Evolutionary conservation across 1,284 basidiomycete genomes (phyloP).

Genomic region (Mixia osmundae): DNA sequence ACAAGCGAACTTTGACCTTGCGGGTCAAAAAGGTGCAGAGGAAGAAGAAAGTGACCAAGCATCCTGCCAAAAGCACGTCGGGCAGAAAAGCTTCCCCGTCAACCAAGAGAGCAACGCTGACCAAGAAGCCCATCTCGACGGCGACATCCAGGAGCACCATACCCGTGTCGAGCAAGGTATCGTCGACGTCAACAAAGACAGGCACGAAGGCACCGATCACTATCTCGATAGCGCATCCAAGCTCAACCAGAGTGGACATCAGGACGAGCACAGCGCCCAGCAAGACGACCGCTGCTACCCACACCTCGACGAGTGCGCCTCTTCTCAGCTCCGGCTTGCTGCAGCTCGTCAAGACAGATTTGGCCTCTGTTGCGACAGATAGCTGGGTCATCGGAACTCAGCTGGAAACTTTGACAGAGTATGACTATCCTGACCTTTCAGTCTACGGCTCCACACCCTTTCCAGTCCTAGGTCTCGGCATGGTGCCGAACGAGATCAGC

Average conservation of each 20-base stretch:
- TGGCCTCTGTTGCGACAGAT: too few relatives aligned
- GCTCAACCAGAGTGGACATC: background rate
- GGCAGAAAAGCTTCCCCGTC: background rate
- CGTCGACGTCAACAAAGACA: too few relatives aligned
- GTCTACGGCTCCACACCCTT: constrained; percentile 29
- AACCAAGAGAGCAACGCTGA: background rate
- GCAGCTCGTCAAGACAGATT: too few relatives aligned
- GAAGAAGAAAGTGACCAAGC: background rate
- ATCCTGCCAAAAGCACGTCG: background rate
- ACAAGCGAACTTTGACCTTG: too few relatives aligned
- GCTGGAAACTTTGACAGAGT: constrained; percentile 43
- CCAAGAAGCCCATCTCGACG: too few relatives aligned
- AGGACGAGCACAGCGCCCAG: background rate
- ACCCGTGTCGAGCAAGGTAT: too few relatives aligned
- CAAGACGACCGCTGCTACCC: background rate
- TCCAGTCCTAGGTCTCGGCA: constrained; percentile 6
- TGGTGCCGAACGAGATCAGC: constrained; percentile 6
- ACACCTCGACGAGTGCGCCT: too few relatives aligned
- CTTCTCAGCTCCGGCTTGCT: too few relatives aligned
- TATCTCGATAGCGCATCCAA: too few relatives aligned
- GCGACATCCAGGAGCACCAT: too few relatives aligned
- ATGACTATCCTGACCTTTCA: constrained; percentile 36
- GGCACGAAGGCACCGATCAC: too few relatives aligned
- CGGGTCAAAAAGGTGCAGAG: too few relatives aligned
- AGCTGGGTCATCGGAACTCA: constrained; percentile 66